Conservation (phyloP, 768 basidiomycete genomes). For the Tremella yokohamensis region DNA sequence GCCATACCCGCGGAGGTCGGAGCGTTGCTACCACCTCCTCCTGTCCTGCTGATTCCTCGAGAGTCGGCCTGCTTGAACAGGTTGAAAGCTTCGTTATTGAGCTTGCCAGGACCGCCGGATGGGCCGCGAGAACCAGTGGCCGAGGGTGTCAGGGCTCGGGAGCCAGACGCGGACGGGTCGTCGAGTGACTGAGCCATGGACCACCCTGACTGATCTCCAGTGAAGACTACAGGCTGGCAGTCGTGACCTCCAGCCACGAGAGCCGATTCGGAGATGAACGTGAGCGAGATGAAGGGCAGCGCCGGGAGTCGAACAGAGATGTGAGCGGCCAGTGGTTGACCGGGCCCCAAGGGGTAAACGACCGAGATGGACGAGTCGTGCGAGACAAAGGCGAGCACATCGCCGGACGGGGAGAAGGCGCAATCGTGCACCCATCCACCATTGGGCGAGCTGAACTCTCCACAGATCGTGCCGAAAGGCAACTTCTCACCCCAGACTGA, state of each 20-base stretch:
- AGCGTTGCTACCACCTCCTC: constrained; percentile 21
- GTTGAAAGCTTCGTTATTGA: constrained; percentile 90
- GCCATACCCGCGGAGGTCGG: constrained; percentile 47
- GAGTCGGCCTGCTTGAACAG: constrained; percentile 88
- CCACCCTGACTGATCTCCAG: constrained; percentile 74
- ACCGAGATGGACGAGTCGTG: constrained; percentile 87
- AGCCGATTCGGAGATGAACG: constrained; percentile 77
- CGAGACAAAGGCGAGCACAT: constrained; percentile 89
- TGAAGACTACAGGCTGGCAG: constrained; percentile 88
- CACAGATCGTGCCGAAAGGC: constrained; percentile 95
- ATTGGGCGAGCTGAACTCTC: constrained; percentile 79
- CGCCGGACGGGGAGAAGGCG: constrained; percentile 94
- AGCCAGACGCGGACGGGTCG: constrained; percentile 60
- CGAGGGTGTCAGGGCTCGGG: constrained; percentile 56
- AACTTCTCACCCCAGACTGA: constrained; percentile 97
- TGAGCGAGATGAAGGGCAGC: constrained; percentile 76
- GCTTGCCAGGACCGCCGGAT: constrained; percentile 58
- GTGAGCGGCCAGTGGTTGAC: constrained; percentile 54
- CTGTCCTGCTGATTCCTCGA: constrained; percentile 57
- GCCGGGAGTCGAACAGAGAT: constrained; percentile 71
- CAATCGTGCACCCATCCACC: constrained; percentile 98
- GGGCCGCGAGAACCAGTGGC: constrained; percentile 52
- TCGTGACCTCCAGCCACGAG: constrained; percentile 94
- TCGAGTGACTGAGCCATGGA: constrained; percentile 74
- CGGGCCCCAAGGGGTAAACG: constrained; percentile 77